phyloP scores from a whole-genome alignment of 192 early-diverging fungal genomes.

The Linnemannia hyalina region DNA sequence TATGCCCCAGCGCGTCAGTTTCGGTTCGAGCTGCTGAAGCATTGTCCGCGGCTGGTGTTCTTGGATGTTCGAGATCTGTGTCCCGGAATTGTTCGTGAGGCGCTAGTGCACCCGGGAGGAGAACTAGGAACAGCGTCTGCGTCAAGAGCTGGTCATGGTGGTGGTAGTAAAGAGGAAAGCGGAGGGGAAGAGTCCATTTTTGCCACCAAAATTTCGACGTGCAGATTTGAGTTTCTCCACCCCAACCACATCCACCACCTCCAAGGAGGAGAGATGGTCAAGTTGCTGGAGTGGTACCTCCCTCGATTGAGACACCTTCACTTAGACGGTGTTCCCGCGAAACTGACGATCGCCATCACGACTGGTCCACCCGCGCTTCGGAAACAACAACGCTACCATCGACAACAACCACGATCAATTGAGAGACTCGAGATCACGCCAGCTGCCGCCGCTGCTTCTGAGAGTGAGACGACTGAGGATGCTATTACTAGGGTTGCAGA shows the following conservation, averaged over 20 bases:
- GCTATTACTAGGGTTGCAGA: neutral
- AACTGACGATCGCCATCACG: neutral
- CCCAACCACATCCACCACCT: neutral
- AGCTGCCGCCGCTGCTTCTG: neutral
- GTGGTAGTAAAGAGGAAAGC: neutral
- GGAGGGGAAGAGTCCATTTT: neutral
- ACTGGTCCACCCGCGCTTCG: neutral
- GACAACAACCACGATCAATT: neutral
- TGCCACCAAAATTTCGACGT: neutral
- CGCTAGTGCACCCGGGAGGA: neutral
- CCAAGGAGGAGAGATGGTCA: neutral
- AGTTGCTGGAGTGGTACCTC: neutral
- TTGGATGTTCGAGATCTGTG: conserved; percentile 11
- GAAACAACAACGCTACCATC: neutral
- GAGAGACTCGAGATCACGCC: neutral
- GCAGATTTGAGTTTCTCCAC: neutral
- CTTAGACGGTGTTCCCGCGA: conserved; percentile 6
- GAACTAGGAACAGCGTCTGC: neutral
- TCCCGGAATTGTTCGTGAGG: neutral
- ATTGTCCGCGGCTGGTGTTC: neutral
- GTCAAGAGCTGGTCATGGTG: neutral
- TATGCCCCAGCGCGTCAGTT: conserved; percentile 14
- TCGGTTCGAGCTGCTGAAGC: conserved; percentile 9
- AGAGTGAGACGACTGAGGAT: neutral
- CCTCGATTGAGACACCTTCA: neutral